phyloP scores from a whole-genome alignment of 495 filamentous ascomycete genomes.

The Cryomyces minteri region DNA sequence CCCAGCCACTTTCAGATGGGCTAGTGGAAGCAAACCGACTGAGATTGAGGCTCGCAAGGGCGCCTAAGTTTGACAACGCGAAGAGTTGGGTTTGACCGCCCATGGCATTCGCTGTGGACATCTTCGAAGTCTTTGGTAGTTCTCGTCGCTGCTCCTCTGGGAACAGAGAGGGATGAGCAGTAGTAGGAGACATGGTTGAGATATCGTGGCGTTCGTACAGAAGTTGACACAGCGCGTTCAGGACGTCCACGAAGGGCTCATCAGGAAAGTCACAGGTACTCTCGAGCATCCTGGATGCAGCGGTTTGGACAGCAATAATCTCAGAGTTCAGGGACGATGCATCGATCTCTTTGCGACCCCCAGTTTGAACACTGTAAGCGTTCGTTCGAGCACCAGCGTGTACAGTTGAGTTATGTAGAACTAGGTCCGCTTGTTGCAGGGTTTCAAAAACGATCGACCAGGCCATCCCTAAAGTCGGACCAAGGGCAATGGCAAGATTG shows the following conservation, averaged over 20 bases:
- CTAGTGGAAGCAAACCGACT: slow-evolving; percentile 47
- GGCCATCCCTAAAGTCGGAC: slow-evolving; percentile 63
- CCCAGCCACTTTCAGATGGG: slow-evolving; percentile 54
- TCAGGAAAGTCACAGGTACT: slow-evolving; percentile 78
- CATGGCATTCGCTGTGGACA: too few relatives aligned
- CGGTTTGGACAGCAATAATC: slow-evolving; percentile 75
- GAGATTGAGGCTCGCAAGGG: slow-evolving; percentile 63
- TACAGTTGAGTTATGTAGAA: slow-evolving; percentile 40
- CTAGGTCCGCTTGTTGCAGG: slow-evolving; percentile 73
- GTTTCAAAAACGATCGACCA: slow-evolving; percentile 88
- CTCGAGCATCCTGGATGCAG: slow-evolving; percentile 71
- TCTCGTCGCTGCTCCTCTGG: too few relatives aligned
- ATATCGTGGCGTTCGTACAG: slow-evolving; percentile 10
- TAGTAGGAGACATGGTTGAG: not conserved
- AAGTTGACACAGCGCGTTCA: slow-evolving; percentile 46
- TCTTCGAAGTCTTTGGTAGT: too few relatives aligned
- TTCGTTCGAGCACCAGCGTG: slow-evolving; percentile 3
- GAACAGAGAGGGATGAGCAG: too few relatives aligned
- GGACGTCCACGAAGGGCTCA: slow-evolving; percentile 56
- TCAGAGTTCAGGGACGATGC: slow-evolving; percentile 41
- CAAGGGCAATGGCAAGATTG: slow-evolving; percentile 87
- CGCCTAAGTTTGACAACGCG: slow-evolving; percentile 63
- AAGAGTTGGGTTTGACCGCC: slow-evolving; percentile 30
- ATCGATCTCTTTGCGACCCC: slow-evolving; percentile 2
- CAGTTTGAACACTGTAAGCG: slow-evolving; percentile 6